A percentile compares a stretch with the other conserved stretches of the same genome.
Conservation (phyloP, 129 eudicot genomes). For the Tagetes erecta region DNA sequence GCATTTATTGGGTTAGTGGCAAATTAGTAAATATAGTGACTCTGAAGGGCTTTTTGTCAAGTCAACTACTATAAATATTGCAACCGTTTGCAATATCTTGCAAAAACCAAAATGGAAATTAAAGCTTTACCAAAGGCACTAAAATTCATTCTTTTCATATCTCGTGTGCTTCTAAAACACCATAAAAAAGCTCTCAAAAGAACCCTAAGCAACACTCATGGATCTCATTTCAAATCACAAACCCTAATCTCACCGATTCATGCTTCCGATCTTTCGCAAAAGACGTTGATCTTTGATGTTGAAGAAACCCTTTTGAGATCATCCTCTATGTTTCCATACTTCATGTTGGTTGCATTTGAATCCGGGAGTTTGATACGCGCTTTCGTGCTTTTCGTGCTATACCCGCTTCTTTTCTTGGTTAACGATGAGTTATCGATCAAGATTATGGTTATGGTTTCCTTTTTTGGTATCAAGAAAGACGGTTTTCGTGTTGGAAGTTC, state of each 20-base stretch:
- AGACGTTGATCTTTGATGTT: slow-evolving; percentile 34
- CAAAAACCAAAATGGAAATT: slow-evolving; percentile 33
- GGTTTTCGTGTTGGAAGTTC: slow-evolving; percentile 53
- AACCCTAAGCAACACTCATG: slow-evolving; percentile 40
- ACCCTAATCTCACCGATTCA: slow-evolving; percentile 9
- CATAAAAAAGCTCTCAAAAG: slow-evolving; percentile 41
- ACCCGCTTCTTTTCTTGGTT: slow-evolving; percentile 41
- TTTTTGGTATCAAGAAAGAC: slow-evolving; percentile 58
- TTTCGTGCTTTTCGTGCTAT: slow-evolving; percentile 35
- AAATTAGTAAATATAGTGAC: slow-evolving; percentile 3
- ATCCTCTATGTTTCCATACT: slow-evolving; percentile 52
- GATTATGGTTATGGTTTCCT: slow-evolving; percentile 58
- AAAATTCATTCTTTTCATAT: slow-evolving; percentile 33
- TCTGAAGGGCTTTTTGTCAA: slow-evolving; percentile 12
- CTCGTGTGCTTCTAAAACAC: slow-evolving; percentile 34
- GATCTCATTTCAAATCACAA: slow-evolving; percentile 21
- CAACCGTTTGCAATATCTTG: slow-evolving; percentile 17
- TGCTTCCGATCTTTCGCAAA: slow-evolving; percentile 21
- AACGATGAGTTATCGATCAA: slow-evolving; percentile 33
- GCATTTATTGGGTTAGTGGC: slow-evolving; percentile 24
- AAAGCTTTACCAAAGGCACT: slow-evolving; percentile 33
- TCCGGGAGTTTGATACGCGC: slow-evolving; percentile 62
- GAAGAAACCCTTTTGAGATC: slow-evolving; percentile 52
- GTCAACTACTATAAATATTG: slow-evolving; percentile 28
- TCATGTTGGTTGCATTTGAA: slow-evolving; percentile 69